phyloP scores from a whole-genome alignment of 2,329 filamentous ascomycete genomes.

The Fusarium subtropicale region DNA sequence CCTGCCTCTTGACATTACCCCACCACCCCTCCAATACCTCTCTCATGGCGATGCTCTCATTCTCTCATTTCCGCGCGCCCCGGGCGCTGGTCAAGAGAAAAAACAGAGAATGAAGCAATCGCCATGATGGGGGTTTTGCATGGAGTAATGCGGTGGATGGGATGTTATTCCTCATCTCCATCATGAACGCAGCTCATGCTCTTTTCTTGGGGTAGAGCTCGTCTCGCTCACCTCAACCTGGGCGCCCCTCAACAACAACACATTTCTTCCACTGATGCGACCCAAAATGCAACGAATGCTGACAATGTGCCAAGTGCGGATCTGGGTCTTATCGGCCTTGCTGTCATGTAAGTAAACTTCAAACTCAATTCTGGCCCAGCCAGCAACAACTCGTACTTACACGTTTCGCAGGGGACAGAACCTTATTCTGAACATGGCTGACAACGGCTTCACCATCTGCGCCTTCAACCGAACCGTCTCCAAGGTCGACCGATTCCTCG shows the following conservation, averaged over 20 bases:
- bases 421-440: constrained; percentile 89
- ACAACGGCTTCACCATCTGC: constrained; percentile 95
- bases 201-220: constrained; percentile 67
- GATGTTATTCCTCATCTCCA: constrained; percentile 1
- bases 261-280: constrained; percentile 46
- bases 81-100: constrained; percentile 24
- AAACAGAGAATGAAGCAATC: constrained; percentile 27
- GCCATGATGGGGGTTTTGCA: constrained; percentile 29
- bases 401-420: constrained; percentile 73
- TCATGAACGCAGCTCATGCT: constrained; percentile 54
- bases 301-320: constrained; percentile 76
- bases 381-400: constrained; percentile 33
- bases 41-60: constrained; percentile 43
- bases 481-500: constrained; percentile 96
- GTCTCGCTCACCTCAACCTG: constrained; percentile 79
- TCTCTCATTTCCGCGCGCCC: constrained; percentile 53
- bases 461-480: constrained; percentile 98
- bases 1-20: constrained; percentile 49
- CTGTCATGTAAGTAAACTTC: constrained; percentile 76
- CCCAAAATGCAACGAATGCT: constrained; percentile 61
- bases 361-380: constrained; percentile 20
- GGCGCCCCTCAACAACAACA: constrained; percentile 67
- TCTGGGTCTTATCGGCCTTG: constrained; percentile 92
- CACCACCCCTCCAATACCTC: constrained; percentile 54
- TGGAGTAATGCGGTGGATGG: constrained; percentile 7